Conservation (phyloP, 345 rosid genomes). For the Odontarrhena argentea region DNA sequence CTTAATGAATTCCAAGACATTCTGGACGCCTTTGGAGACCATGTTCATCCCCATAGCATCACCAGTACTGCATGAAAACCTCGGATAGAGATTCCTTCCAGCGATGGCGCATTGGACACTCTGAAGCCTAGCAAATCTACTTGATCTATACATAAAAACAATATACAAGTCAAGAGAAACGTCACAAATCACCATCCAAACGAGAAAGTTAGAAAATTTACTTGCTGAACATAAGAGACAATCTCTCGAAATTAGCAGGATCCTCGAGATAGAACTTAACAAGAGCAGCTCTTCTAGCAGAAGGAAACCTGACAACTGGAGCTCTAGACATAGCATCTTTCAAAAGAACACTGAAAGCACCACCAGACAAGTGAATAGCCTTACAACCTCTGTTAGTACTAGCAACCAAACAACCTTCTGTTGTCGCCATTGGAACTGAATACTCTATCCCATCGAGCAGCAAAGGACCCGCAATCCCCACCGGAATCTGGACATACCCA, state of each 20-base stretch:
- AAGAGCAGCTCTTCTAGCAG: conserved; percentile 49
- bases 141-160: conserved; percentile 41
- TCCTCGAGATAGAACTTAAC: conserved; percentile 46
- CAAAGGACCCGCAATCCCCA: conserved; percentile 60
- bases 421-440: conserved; percentile 59
- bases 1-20: conserved; percentile 52
- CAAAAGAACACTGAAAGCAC: conserved; percentile 42
- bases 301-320: conserved; percentile 48
- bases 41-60: conserved; percentile 84
- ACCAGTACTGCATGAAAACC: conserved; percentile 63
- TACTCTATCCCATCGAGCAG: conserved; percentile 51
- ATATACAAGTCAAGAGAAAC: neutral
- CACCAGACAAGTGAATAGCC: conserved; percentile 51
- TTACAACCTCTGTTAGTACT: conserved; percentile 62
- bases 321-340: conserved; percentile 60
- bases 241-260: conserved; percentile 48
- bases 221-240: conserved; percentile 49
- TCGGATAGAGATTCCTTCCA: conserved; percentile 55
- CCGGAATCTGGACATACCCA: conserved; percentile 63
- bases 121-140: conserved; percentile 60
- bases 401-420: conserved; percentile 62
- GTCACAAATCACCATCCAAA: neutral
- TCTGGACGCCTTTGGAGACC: conserved; percentile 64
- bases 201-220: conserved; percentile 5
- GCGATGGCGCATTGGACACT: conserved; percentile 49